Base-by-base conservation (phyloP, 306 rosid species). In the Cucumis cinereus region DNA sequence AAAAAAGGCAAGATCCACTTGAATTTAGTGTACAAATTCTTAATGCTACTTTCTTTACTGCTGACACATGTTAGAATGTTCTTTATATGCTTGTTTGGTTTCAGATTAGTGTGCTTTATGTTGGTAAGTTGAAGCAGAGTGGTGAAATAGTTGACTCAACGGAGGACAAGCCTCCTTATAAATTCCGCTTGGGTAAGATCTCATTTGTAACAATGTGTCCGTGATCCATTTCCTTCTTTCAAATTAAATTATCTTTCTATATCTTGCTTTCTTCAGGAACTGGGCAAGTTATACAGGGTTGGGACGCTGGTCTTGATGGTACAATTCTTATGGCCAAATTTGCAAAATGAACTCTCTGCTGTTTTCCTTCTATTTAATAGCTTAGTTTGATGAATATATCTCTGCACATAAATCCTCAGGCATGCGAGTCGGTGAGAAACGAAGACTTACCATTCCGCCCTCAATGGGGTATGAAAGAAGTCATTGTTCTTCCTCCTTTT, bases 301-400 rank as follows among this genome's bases (percentile, higher is more conserved):
- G 89, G 97, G 91, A 93, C 75, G 84, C 82, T 77, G 97, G 96
- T 54, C 83, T 93, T 78, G 91, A 90, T 80, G 98, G 98, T 93
- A 88, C 63, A 59, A 60, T 47, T 45, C 45, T 73, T 52, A 33
- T 36, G 13, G 6, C 33, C 38, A 43, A 74, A 47, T 45, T 45
- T 77, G 22, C 12, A 28, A 41, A 57, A 10, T 38, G 41, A 2
- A 53, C 43, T 20, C 4, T 55, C 12, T 47, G 9, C 66, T 59
- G 19, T 16, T 50, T 17, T 16, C 2, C 33, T 26, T 36, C 17
- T 10, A 33, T 62, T 59, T 58, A 22, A 57, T 19, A 59, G 8
- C 16, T 57, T 24, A 23, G 20, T 24, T n/a, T 40, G 28, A 58
- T 77, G 41, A 60, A 26, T 19, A 43, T 30, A 8, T 52, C 14